phyloP scores from a whole-genome alignment of 768 basidiomycete genomes.

The Agrocybe pediades region DNA sequence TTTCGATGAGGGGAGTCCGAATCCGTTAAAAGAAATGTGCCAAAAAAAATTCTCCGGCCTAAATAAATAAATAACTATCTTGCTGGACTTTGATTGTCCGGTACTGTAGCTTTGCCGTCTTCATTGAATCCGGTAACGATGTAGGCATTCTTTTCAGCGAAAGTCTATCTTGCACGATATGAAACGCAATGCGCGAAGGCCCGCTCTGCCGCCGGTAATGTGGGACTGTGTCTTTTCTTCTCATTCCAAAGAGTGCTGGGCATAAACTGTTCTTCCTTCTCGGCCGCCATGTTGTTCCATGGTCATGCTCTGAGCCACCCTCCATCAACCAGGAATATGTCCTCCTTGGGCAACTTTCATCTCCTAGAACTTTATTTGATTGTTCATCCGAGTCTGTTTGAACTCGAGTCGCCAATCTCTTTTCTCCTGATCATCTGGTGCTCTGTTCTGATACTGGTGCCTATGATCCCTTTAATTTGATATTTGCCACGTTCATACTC shows the following conservation, averaged over 20 bases:
- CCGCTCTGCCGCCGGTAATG: slow-evolving; percentile 9
- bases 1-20: too few species aligned
- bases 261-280: background rate
- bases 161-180: background rate
- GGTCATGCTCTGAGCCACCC: background rate
- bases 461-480: too few species aligned
- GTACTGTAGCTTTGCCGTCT: background rate
- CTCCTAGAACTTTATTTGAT: background rate
- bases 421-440: too few species aligned
- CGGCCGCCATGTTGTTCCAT: background rate
- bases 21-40: too few species aligned
- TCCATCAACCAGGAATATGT: background rate
- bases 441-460: too few species aligned
- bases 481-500: too few species aligned
- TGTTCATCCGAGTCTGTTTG: background rate
- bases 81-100: background rate
- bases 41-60: too few species aligned
- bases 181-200: background rate
- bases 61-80: too few species aligned
- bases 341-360: background rate
- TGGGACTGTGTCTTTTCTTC: background rate
- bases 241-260: background rate
- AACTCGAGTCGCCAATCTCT: too few species aligned
- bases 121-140: too few species aligned
- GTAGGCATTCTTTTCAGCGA: too few species aligned